Conservation (phyloP, 2,329 filamentous ascomycete species). For the Allantophomopsis lycopodina region DNA sequence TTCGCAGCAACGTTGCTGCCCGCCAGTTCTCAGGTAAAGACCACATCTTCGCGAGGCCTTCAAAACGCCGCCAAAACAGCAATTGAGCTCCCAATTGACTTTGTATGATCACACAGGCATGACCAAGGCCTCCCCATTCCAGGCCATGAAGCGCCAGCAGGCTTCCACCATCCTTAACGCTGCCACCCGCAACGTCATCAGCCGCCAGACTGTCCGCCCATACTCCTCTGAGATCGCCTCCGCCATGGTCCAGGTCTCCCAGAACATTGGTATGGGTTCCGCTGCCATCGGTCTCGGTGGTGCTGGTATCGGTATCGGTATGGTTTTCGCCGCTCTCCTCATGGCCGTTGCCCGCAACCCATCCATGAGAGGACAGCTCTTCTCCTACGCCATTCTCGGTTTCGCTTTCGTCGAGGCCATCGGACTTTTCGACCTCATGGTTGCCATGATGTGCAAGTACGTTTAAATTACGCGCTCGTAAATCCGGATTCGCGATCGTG, state of each 20-base stretch:
- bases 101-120: slow-evolving; percentile 3
- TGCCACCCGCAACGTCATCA: slow-evolving; percentile 25
- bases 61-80: too few species aligned
- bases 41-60: too few species aligned
- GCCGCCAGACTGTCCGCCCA: slow-evolving; percentile 48
- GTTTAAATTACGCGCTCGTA: slow-evolving; percentile 24
- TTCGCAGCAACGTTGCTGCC: slow-evolving; percentile 55
- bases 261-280: slow-evolving; percentile 81
- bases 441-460: slow-evolving; percentile 90
- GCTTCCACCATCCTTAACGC: slow-evolving; percentile 51
- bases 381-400: slow-evolving; percentile 90
- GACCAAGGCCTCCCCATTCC: slow-evolving; percentile 22
- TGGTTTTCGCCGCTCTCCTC: slow-evolving; percentile 84
- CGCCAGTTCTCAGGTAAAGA: slow-evolving; percentile 58
- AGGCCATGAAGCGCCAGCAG: slow-evolving; percentile 63
- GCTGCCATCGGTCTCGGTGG: slow-evolving; percentile 86
- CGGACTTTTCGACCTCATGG: slow-evolving; percentile 80
- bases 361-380: slow-evolving; percentile 86
- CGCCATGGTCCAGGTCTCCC: slow-evolving; percentile 80
- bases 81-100: too few species aligned
- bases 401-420: slow-evolving; percentile 93
- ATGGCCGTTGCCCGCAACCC: slow-evolving; percentile 89
- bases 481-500: not conserved
- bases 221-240: slow-evolving; percentile 84
- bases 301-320: slow-evolving; percentile 91